Evolutionary conservation across 208 protist species (phyloP).

Genomic region (Leishmania aethiopica): DNA sequence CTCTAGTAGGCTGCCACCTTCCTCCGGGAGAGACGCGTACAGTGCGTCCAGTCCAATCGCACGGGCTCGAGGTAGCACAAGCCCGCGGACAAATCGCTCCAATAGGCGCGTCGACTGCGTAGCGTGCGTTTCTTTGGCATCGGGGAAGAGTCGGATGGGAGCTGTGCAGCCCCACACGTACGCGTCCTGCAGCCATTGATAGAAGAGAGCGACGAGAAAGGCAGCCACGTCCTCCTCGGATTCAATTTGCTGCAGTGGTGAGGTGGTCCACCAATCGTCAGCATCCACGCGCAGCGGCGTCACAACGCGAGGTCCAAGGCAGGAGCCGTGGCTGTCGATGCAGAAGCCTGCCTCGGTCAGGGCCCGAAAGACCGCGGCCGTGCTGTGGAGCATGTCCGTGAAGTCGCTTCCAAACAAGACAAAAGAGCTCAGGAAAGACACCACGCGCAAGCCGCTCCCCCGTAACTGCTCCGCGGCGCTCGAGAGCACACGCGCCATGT

Average conservation of each 20-base stretch:
- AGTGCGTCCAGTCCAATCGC: slow-evolving; percentile 37
- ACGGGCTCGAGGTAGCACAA: slow-evolving; percentile 36
- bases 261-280: slow-evolving; percentile 45
- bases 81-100: slow-evolving; percentile 41
- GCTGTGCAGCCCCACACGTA: slow-evolving; percentile 59
- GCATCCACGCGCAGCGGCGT: slow-evolving; percentile 16
- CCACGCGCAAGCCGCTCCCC: slow-evolving; percentile 28
- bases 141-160: slow-evolving; percentile 43
- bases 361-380: slow-evolving; percentile 58
- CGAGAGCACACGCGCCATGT: slow-evolving; percentile 44
- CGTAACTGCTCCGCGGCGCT: slow-evolving; percentile 45
- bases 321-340: slow-evolving; percentile 46
- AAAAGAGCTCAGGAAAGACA: slow-evolving; percentile 56
- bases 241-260: slow-evolving; percentile 38
- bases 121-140: neutral
- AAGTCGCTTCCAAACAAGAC: slow-evolving; percentile 51
- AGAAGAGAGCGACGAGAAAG: slow-evolving; percentile 60
- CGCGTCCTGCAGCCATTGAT: slow-evolving; percentile 65
- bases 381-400: slow-evolving; percentile 53
- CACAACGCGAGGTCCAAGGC: slow-evolving; percentile 48
- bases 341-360: slow-evolving; percentile 50
- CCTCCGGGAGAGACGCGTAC: slow-evolving; percentile 31
- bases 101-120: slow-evolving; percentile 38
- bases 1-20: slow-evolving; percentile 41
- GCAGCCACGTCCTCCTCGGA: slow-evolving; percentile 37